These are phyloP conservation scores for Bipolaris sorokiniana DNA, from an alignment of 2,329 filamentous ascomycete genomes.

Conservation along the genomic window DNA sequence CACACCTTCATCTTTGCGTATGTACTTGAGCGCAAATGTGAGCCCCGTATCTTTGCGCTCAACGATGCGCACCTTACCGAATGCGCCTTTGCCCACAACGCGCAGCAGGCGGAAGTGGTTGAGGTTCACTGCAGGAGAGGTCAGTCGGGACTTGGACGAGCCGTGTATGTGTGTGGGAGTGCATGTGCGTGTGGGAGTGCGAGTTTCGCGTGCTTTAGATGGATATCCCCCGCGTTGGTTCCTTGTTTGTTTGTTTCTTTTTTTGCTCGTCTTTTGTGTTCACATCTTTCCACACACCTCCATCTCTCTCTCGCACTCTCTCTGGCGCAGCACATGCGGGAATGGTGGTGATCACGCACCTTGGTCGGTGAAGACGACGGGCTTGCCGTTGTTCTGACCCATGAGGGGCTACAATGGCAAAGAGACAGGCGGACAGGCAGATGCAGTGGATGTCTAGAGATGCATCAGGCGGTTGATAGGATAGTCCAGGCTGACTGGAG, in stretches of 20 bases:
- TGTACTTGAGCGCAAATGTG: slow-evolving; percentile 97
- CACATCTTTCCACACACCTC: neutral
- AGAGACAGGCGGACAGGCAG: slow-evolving; percentile 26
- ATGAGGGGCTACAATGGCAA: slow-evolving; percentile 59
- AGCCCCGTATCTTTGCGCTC: slow-evolving; percentile 94
- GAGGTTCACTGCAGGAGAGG: slow-evolving; percentile 73
- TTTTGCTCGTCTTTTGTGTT: neutral
- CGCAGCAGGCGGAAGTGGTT: slow-evolving; percentile 95
- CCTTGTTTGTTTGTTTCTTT: neutral
- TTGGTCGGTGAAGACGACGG: slow-evolving; percentile 90
- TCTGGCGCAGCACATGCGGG: neutral
- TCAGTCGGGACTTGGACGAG: slow-evolving; percentile 17
- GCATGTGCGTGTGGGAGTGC: neutral
- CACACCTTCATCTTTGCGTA: slow-evolving; percentile 95
- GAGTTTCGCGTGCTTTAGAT: neutral
- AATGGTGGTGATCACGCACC: slow-evolving; percentile 61
- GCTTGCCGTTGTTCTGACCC: slow-evolving; percentile 96
- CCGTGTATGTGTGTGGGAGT: neutral
- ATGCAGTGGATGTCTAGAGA: slow-evolving; percentile 24
- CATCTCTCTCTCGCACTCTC: neutral
- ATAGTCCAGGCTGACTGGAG: slow-evolving; percentile 4
- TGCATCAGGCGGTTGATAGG: slow-evolving; percentile 30
- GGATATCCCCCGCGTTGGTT: neutral
- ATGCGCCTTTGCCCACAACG: slow-evolving; percentile 96
- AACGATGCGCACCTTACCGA: slow-evolving; percentile 98